Evolutionary conservation across 345 rosid species (phyloP).

Genomic region (Eucalyptus caleyi): DNA sequence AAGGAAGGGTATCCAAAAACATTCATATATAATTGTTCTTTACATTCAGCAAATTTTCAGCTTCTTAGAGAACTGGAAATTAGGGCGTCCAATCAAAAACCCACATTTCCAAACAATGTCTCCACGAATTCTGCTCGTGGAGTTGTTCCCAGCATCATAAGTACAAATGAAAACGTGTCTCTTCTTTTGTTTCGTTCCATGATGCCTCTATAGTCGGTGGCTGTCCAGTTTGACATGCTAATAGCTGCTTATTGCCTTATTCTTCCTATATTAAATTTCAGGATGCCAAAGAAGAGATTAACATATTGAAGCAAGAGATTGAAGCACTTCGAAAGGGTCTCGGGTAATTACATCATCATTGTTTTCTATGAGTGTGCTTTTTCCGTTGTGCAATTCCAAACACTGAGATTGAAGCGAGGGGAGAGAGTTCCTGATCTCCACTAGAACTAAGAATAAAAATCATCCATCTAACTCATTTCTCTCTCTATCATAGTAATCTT

Average conservation of each 20-base stretch:
- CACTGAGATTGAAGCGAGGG: not conserved
- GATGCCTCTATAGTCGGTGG: not conserved
- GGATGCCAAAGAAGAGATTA: slow-evolving; percentile 58
- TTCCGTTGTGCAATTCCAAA: not conserved
- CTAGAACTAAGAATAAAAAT: not conserved
- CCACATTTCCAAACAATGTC: not conserved
- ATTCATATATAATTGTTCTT: not conserved
- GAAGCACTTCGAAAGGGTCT: slow-evolving; percentile 63
- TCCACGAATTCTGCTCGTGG: not conserved
- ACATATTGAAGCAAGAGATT: slow-evolving; percentile 61
- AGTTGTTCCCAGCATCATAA: not conserved
- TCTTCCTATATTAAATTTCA: not conserved
- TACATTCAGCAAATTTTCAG: not conserved
- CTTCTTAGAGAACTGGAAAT: not conserved
- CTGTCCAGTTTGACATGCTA: not conserved
- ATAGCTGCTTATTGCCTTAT: not conserved
- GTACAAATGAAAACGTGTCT: not conserved
- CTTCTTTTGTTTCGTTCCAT: not conserved
- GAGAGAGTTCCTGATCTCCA: not conserved
- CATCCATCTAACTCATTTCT: not conserved
- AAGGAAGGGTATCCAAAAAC: not conserved
- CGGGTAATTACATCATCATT: slow-evolving; percentile 19
- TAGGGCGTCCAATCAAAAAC: not conserved
- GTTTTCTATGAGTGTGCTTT: not conserved
- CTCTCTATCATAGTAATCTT: not conserved